Evolutionary conservation across 306 rosid genomes (phyloP), one percentile per base, ranked within the genome.

Genomic region (Arachis hypogaea): DNA sequence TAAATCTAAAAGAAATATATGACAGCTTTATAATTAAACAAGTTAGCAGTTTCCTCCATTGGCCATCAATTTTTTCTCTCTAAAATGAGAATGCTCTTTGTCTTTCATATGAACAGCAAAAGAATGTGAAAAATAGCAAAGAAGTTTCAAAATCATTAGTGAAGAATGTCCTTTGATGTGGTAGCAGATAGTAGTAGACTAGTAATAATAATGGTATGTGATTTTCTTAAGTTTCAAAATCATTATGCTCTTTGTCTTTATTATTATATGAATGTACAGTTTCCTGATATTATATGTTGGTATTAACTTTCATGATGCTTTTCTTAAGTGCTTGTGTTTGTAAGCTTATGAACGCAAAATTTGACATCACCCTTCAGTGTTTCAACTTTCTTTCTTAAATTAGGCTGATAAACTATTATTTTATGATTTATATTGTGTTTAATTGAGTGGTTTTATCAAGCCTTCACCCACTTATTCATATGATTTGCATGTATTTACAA

Each of bases 1-100:
- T 33, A 2, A 33, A 33, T 33, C 38, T 11, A 2, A 5, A 1
- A 16, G 3, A 30, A 11, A 43, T 33, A 36, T 30, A 70, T 72
- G 42, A 11, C 11, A 40, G 74, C 57, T 43, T 33, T 63, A 33
- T 73, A 30, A 42, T 42, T 67, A 68, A 68, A 68, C n/a, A 11
- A 51, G 5, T 49, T 46, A 28, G 38, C 54, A 79, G 59, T 60
- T 52, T 79, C 67, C 29, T 66, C 7, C 73, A 42, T 75, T 11
- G 3, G 9, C 30, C 14, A 36, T 38, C 47, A 79, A 7, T 52
- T 51, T 59, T 59, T 43, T 16, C 3, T 3, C 7, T 41, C 51
- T 72, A 4, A 47, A 73, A 51, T 55, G 72, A 46, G 56, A 63
- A 63, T 44, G 45, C 54, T 16, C 3, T 76, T 22, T 38, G 58